Conservation (phyloP, 495 filamentous ascomycete genomes). For the Annulohypoxylon moriforme region DNA sequence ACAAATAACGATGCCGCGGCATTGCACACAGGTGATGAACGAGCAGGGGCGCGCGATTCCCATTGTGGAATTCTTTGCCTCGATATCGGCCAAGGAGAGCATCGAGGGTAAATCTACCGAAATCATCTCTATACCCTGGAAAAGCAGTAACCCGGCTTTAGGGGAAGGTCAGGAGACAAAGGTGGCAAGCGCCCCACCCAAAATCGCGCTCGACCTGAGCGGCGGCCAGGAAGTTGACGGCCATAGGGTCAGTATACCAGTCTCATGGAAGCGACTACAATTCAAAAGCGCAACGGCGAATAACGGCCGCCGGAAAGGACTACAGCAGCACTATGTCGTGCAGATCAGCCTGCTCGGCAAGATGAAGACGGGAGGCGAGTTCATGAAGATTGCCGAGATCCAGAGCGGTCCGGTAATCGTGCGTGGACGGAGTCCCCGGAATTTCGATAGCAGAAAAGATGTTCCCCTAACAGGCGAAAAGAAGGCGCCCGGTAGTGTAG, state of each 20-base stretch:
- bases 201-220: slow-evolving; percentile 76
- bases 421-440: slow-evolving; percentile 72
- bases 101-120: slow-evolving; percentile 89
- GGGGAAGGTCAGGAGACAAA: slow-evolving; percentile 62
- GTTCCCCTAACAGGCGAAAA: slow-evolving; percentile 67
- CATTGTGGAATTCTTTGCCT: slow-evolving; percentile 78
- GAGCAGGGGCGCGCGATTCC: slow-evolving; percentile 81
- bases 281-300: slow-evolving; percentile 93
- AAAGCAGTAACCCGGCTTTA: slow-evolving; percentile 74
- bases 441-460: slow-evolving; percentile 76
- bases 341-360: slow-evolving; percentile 71
- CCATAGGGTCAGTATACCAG: slow-evolving; percentile 79
- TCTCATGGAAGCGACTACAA: slow-evolving; percentile 91
- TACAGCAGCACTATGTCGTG: slow-evolving; percentile 78
- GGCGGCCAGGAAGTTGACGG: slow-evolving; percentile 75
- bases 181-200: slow-evolving; percentile 61
- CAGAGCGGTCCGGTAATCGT: slow-evolving; percentile 76
- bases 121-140: slow-evolving; percentile 94
- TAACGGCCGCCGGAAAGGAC: slow-evolving; percentile 76
- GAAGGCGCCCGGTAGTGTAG: slow-evolving; percentile 42
- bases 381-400: slow-evolving; percentile 69
- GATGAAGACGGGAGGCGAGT: slow-evolving; percentile 68
- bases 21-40: slow-evolving; percentile 77
- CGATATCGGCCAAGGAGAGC: slow-evolving; percentile 87
- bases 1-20: slow-evolving; percentile 78